Evolutionary conservation across 2,329 filamentous ascomycete species (phyloP).

Genomic region (Cucurbitaria berberidis): DNA sequence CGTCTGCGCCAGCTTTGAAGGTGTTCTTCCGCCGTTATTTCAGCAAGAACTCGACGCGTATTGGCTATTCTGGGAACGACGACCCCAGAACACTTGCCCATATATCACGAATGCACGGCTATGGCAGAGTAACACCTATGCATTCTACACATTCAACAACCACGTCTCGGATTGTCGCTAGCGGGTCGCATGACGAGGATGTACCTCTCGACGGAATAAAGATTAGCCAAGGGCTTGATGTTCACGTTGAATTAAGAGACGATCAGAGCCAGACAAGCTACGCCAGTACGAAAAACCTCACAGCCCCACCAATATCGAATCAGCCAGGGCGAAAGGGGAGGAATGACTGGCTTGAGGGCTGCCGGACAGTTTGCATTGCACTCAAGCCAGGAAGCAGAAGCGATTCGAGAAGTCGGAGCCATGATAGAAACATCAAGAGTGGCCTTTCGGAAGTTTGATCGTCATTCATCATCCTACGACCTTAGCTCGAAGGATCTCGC

Average conservation of each 20-base stretch:
- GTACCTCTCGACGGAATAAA: constrained; percentile 31
- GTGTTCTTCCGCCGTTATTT: constrained; percentile 53
- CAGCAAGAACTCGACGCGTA: constrained; percentile 17
- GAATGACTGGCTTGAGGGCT: constrained; percentile 22
- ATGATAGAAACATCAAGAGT: constrained; percentile 13
- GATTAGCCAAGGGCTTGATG: constrained; percentile 25
- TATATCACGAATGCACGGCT: constrained; percentile 1
- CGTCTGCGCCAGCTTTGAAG: constrained; percentile 52
- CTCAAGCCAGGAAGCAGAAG: constrained; percentile 16
- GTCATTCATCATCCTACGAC: neutral
- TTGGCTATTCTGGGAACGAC: constrained; percentile 10
- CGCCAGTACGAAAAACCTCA: constrained; percentile 26
- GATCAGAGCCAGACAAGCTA: constrained; percentile 24
- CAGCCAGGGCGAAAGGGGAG: constrained; percentile 5
- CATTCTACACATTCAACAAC: neutral
- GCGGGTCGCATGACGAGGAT: constrained; percentile 7
- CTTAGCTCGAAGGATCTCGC: neutral
- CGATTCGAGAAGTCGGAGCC: constrained; percentile 1
- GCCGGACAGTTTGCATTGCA: constrained; percentile 23
- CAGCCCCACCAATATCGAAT: constrained; percentile 16
- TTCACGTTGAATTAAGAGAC: constrained; percentile 28
- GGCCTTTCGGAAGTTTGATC: neutral
- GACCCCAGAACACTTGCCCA: constrained; percentile 7
- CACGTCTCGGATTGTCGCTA: constrained; percentile 16
- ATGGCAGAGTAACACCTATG: neutral